Conservation (phyloP, 1,139 yeast genomes). For the Ashbya aceris region DNA sequence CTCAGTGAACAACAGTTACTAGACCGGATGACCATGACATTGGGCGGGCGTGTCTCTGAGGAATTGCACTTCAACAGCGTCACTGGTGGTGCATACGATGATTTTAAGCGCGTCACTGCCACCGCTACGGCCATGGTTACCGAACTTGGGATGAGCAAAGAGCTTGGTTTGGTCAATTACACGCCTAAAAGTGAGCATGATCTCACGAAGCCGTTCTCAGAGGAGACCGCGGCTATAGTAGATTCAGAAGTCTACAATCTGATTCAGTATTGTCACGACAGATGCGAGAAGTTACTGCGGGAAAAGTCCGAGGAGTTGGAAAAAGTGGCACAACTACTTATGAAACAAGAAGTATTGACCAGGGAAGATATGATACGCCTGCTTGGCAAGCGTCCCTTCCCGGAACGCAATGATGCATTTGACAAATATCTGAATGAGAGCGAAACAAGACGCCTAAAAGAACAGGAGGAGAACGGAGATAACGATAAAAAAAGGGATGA, state of each 20-base stretch:
- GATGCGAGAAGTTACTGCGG: constrained; percentile 45
- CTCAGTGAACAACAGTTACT: constrained; percentile 55
- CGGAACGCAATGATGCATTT: constrained; percentile 71
- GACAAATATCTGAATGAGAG: constrained; percentile 56
- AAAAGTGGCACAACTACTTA: constrained; percentile 58
- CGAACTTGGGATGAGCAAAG: constrained; percentile 64
- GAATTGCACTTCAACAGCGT: constrained; percentile 70
- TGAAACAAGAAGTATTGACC: constrained; percentile 62
- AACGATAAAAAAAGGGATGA: constrained; percentile 5
- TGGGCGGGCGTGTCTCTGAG: constrained; percentile 75
- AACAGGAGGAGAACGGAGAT: constrained; percentile 1
- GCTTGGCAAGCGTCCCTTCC: constrained; percentile 68
- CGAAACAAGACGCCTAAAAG: constrained; percentile 9
- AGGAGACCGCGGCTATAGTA: constrained; percentile 54
- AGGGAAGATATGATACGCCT: constrained; percentile 73
- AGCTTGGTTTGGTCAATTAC: constrained; percentile 52
- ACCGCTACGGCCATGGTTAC: constrained; percentile 76
- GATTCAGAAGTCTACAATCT: constrained; percentile 59
- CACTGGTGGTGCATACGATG: constrained; percentile 76
- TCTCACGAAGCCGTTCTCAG: constrained; percentile 62
- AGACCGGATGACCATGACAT: constrained; percentile 72
- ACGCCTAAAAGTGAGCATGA: constrained; percentile 44
- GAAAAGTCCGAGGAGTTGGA: constrained; percentile 57
- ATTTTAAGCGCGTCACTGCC: constrained; percentile 66
- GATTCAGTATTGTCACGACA: constrained; percentile 43